Conservation (phyloP, 441 rosid species). For the Theobroma grandiflorum region DNA sequence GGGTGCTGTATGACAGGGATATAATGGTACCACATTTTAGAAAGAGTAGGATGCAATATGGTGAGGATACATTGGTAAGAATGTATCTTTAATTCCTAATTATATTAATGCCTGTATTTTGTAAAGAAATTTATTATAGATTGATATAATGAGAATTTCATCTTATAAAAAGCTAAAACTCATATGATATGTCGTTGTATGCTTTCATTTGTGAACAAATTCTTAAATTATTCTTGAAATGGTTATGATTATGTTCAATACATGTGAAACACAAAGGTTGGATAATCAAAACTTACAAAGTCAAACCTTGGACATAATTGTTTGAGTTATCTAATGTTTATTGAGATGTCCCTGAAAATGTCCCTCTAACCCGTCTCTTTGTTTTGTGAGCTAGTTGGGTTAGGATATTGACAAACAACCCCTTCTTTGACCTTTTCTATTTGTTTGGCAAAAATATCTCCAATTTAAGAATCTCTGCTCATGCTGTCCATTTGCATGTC, state of each 20-base stretch:
- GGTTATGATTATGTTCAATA: neutral
- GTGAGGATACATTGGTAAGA: neutral
- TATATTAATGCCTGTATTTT: neutral
- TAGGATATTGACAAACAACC: neutral
- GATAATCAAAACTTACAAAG: neutral
- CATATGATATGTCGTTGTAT: neutral
- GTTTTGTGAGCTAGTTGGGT: neutral
- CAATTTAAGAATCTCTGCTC: neutral
- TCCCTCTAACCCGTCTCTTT: neutral
- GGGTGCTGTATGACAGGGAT: neutral
- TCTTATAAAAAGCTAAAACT: neutral
- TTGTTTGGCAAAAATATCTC: neutral
- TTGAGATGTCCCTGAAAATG: neutral
- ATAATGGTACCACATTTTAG: neutral
- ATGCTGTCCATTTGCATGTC: neutral
- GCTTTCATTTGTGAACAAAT: neutral
- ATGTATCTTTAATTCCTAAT: neutral
- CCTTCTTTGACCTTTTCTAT: neutral
- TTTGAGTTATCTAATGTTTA: neutral
- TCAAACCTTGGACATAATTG: neutral
- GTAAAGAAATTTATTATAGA: neutral
- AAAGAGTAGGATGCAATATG: neutral
- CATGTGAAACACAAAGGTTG: slow-evolving; percentile 2
- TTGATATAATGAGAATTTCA: neutral
- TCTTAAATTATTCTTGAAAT: neutral